phyloP scores from a whole-genome alignment of 805 yeast genomes.

The Wickerhamia fluorescens region DNA sequence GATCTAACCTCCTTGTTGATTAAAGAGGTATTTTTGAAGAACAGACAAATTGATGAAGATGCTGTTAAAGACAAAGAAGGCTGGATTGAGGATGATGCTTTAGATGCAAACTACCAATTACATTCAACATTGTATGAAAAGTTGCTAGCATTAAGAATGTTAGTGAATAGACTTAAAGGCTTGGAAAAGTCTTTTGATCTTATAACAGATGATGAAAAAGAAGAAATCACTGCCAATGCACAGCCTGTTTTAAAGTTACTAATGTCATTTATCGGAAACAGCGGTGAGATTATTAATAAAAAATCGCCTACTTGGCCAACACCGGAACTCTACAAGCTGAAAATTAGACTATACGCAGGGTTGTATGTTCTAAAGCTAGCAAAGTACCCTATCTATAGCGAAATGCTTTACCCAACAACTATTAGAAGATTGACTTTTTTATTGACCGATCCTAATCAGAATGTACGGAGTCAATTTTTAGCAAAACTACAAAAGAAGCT shows the following conservation, averaged over 20 bases:
- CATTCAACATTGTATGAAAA: constrained; percentile 40
- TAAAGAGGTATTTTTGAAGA: constrained; percentile 53
- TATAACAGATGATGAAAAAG: constrained; percentile 14
- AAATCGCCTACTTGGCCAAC: constrained; percentile 46
- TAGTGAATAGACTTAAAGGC: constrained; percentile 51
- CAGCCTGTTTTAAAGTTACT: constrained; percentile 64
- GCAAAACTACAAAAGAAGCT: constrained; percentile 44
- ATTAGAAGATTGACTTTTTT: constrained; percentile 48
- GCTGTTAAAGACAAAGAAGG: constrained; percentile 16
- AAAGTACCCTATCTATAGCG: constrained; percentile 43
- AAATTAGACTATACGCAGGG: constrained; percentile 65
- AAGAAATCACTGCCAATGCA: constrained; percentile 36
- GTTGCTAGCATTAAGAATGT: constrained; percentile 43
- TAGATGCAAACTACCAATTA: constrained; percentile 21
- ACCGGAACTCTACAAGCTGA: constrained; percentile 53
- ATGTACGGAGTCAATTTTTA: constrained; percentile 50
- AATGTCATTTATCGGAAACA: constrained; percentile 58
- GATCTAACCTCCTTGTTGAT: constrained; percentile 56
- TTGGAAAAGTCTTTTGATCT: constrained; percentile 11
- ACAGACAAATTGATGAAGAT: constrained; percentile 29
- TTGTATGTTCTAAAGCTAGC: constrained; percentile 57
- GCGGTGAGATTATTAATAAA: constrained; percentile 64
- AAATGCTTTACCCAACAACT: constrained; percentile 44
- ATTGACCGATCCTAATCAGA: constrained; percentile 57
- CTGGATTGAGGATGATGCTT: constrained; percentile 43